These are phyloP conservation scores for Taxillus chinensis DNA, from an alignment of 164 flowering plant genomes.

Conservation along the genomic window DNA sequence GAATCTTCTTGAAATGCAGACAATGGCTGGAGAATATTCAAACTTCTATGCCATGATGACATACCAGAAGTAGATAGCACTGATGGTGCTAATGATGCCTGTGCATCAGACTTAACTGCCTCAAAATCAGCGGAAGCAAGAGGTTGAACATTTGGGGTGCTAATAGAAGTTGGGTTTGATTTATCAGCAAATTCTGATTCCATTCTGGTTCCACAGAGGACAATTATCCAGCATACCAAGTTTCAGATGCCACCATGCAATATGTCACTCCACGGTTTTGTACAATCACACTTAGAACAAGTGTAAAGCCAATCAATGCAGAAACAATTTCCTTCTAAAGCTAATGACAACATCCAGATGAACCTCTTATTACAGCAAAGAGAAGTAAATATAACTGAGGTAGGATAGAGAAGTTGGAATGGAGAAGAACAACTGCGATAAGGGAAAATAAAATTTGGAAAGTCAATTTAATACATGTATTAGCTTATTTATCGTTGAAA, in stretches of 20 bases:
- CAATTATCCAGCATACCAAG: background rate
- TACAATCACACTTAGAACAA: constrained; percentile 4
- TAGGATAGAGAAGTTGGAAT: too few relatives aligned
- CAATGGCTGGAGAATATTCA: constrained; percentile 61
- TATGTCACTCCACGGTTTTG: background rate
- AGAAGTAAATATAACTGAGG: too few relatives aligned
- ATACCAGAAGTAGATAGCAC: constrained; percentile 48
- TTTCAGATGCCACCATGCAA: constrained; percentile 2
- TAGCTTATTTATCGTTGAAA: too few relatives aligned
- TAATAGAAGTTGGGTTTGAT: background rate
- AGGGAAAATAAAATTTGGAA: too few relatives aligned
- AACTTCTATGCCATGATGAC: constrained; percentile 71
- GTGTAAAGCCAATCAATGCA: background rate
- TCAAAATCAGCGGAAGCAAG: constrained; percentile 22
- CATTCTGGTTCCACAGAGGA: constrained; percentile 23
- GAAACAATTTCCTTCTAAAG: too few relatives aligned
- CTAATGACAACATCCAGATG: too few relatives aligned
- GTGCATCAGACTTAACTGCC: constrained; percentile 22
- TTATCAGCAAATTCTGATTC: constrained; percentile 16
- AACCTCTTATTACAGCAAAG: too few relatives aligned
- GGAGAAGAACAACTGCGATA: too few relatives aligned
- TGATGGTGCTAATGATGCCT: constrained; percentile 44
- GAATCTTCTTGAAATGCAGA: constrained; percentile 34
- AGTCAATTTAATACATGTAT: too few relatives aligned
- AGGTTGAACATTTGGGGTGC: constrained; percentile 7